Evolutionary conservation across 2,329 filamentous ascomycete genomes (phyloP).

Genomic region (Cercospora sesami): DNA sequence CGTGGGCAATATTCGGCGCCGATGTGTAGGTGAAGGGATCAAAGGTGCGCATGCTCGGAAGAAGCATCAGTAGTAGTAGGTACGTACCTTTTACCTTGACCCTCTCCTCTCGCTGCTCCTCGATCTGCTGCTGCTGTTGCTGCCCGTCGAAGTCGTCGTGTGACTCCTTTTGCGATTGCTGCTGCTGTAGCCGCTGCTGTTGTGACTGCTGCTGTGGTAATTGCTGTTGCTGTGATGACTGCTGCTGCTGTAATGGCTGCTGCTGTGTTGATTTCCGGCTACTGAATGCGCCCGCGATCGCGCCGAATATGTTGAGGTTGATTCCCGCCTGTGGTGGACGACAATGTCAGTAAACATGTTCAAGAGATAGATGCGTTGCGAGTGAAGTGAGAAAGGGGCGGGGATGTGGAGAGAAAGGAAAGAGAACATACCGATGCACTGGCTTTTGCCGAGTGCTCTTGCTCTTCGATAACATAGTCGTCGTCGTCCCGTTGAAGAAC

Average conservation of each 20-base stretch:
- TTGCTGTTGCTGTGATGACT: background rate
- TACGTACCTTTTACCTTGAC: conserved; percentile 34
- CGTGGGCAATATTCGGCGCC: background rate
- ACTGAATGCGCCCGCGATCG: conserved; percentile 39
- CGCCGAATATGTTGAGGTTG: conserved; percentile 42
- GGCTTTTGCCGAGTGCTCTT: conserved; percentile 38
- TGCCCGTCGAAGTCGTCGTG: conserved; percentile 2
- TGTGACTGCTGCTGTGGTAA: background rate
- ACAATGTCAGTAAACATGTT: too few species aligned
- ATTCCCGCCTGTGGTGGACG: conserved; percentile 36
- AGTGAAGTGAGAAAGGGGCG: background rate
- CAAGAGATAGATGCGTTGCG: background rate
- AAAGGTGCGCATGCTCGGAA: background rate
- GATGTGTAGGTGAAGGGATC: too few species aligned
- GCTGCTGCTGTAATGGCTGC: conserved; percentile 14
- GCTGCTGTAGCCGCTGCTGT: background rate
- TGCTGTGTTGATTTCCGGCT: conserved; percentile 34
- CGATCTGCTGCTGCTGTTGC: conserved; percentile 25
- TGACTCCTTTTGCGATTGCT: background rate
- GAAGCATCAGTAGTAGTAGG: too few species aligned
- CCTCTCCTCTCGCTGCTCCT: conserved; percentile 37
- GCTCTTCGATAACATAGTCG: conserved; percentile 31
- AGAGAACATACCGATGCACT: conserved; percentile 37
- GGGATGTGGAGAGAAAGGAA: background rate
- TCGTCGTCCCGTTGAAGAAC: conserved; percentile 19